Conservation (phyloP, 805 yeast genomes). For the Metschnikowia kofuensis region DNA sequence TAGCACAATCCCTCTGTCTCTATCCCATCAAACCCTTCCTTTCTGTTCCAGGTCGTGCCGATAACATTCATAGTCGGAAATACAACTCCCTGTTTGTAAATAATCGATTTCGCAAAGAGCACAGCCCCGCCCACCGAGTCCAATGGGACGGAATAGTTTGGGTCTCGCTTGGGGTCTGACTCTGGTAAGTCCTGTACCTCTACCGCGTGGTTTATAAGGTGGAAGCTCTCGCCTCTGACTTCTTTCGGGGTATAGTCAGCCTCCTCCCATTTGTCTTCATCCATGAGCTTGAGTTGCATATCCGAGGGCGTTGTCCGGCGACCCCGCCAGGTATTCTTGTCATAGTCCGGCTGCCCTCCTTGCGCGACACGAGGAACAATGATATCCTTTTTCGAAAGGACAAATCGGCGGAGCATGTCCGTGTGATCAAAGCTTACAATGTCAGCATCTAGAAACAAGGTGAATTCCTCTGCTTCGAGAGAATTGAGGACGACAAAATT, state of each 20-base stretch:
- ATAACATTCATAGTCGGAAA: slow-evolving; percentile 46
- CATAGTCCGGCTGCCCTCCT: slow-evolving; percentile 31
- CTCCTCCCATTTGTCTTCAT: slow-evolving; percentile 23
- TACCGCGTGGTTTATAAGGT: slow-evolving; percentile 22
- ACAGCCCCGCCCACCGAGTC: slow-evolving; percentile 56
- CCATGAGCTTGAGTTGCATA: slow-evolving; percentile 12
- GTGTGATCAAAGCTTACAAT: slow-evolving; percentile 24
- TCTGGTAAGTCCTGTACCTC: slow-evolving; percentile 11
- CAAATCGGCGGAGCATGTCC: slow-evolving; percentile 26
- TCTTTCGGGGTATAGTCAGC: slow-evolving; percentile 36
- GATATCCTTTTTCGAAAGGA: slow-evolving; percentile 31
- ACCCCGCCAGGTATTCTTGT: slow-evolving; percentile 40
- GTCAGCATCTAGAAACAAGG: slow-evolving; percentile 39
- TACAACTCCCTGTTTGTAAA: slow-evolving; percentile 44
- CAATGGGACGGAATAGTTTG: slow-evolving; percentile 23
- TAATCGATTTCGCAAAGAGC: slow-evolving; percentile 39
- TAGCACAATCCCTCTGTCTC: slow-evolving; percentile 55
- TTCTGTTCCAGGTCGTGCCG: slow-evolving; percentile 46
- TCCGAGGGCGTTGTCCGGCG: slow-evolving; percentile 30
- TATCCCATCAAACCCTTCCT: slow-evolving; percentile 52
- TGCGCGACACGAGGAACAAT: slow-evolving; percentile 35
- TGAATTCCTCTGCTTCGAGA: slow-evolving; percentile 29
- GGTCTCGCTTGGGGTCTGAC: slow-evolving; percentile 1
- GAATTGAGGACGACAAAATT: slow-evolving; percentile 32
- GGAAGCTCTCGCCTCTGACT: slow-evolving; percentile 24